Evolutionary conservation across 148 eudicot genomes (phyloP), one percentile per base, ranked within the genome.

Genomic region (Nepenthes gracilis): DNA sequence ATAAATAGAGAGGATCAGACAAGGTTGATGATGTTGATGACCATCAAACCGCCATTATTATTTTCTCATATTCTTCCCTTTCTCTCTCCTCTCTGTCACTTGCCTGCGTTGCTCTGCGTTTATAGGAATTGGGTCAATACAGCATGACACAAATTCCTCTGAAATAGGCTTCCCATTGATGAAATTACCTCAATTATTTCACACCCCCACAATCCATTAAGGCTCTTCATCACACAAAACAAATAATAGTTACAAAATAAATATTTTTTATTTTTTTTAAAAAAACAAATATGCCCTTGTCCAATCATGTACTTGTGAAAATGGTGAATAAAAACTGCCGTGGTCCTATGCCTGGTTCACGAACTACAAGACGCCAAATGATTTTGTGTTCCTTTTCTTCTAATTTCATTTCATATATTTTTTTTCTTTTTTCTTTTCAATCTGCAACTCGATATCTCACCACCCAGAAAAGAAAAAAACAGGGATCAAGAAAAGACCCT

Each of bases 161-260:
- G 69, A 65, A 75, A 68, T 53, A 79, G 79, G 59, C 66, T 72
- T 65, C 71, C 73, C 53, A 71, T 15, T 56, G 67, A 60, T 15
- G 55, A 50, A 60, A 55, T 47, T 35, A 4, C 53, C 71, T 67
- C 67, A 62, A 72, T 72, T 61, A 74, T 70, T 74, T 58, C 70
- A 64, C 45, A 61, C 67, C 62, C 63, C 50, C 2, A 43, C 56
- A 66, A 55, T 58, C 59, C 60, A 58, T 50, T 50, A 57, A 62
- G 56, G 10, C 45, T 40, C 45, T 40, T 23, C 4, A 40, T 40
- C 35, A 3, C 14, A 51, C 23, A 55, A 65, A 69, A 10, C 54
- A 12, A 50, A 5, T 50, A 50, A 50, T 50, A 50, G 14, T 60
- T 47, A 48, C 9, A n/a, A 59, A 47, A 52, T 62, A 52, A 35